Evolutionary conservation across 768 basidiomycete genomes (phyloP).

Genomic region (Leucosporidium yakuticum): DNA sequence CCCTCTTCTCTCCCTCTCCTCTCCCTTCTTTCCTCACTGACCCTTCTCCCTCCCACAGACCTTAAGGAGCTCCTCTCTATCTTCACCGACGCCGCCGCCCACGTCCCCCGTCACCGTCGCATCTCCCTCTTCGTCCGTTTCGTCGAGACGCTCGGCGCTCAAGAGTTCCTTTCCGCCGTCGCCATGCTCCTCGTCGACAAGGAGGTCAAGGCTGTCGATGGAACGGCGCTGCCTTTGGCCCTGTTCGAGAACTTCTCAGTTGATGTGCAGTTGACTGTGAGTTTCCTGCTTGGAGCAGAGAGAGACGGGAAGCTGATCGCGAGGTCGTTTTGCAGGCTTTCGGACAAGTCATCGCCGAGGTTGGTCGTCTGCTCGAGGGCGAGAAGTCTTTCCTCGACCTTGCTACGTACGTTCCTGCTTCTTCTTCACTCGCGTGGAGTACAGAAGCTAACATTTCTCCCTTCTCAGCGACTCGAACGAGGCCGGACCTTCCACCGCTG

Average conservation of each 20-base stretch:
- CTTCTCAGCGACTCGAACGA: not conserved
- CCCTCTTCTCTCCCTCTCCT: not conserved
- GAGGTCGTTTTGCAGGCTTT: conserved; percentile 50
- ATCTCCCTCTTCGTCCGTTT: conserved; percentile 87
- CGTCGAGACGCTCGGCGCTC: conserved; percentile 68
- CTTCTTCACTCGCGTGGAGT: not conserved
- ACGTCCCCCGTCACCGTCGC: conserved; percentile 87
- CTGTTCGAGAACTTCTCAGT: conserved; percentile 44
- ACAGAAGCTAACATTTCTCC: not conserved
- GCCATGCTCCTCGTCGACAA: conserved; percentile 81
- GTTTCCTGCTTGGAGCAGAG: not conserved
- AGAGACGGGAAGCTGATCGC: not conserved
- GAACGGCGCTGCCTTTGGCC: conserved; percentile 60
- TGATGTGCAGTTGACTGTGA: conserved; percentile 34
- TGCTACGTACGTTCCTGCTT: not conserved
- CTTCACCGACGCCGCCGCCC: conserved; percentile 86
- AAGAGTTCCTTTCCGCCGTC: conserved; percentile 73
- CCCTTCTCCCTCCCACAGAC: conserved; percentile 11
- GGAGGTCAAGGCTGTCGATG: conserved; percentile 60
- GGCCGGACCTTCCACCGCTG: not conserved
- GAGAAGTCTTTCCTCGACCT: conserved; percentile 23
- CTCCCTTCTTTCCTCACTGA: not conserved
- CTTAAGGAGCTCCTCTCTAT: conserved; percentile 67
- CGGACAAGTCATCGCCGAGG: conserved; percentile 61
- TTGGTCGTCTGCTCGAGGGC: conserved; percentile 52